A percentile compares a stretch with the other conserved stretches of the same genome.
Conservation (phyloP, 495 filamentous ascomycete genomes). For the Friedmanniomyces simplex region DNA sequence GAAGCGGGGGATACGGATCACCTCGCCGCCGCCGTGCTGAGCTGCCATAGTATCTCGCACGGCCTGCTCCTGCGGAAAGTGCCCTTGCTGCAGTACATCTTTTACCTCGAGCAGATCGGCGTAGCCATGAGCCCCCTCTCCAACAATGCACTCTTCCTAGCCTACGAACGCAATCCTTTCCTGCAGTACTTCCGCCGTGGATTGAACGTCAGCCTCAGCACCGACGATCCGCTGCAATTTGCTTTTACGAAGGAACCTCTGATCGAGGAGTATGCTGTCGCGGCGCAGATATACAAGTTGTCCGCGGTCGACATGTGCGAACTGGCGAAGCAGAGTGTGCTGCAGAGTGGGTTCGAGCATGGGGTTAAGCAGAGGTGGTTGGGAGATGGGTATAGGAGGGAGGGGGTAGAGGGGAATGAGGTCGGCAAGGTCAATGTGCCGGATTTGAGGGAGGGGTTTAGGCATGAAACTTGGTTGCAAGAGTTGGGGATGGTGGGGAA, state of each 20-base stretch:
- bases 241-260: slow-evolving; percentile 97
- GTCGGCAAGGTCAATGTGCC: slow-evolving; percentile 95
- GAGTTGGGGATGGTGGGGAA: slow-evolving; percentile 60
- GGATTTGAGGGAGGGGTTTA: slow-evolving; percentile 77
- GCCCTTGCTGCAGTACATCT: slow-evolving; percentile 89
- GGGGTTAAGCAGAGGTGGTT: slow-evolving; percentile 84
- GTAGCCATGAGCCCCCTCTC: slow-evolving; percentile 98
- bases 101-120: slow-evolving; percentile 94
- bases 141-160: slow-evolving; percentile 94
- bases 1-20: slow-evolving; percentile 97
- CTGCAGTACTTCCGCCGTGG: slow-evolving; percentile 89
- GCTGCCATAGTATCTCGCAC: slow-evolving; percentile 96
- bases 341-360: slow-evolving; percentile 87
- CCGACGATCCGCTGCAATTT: slow-evolving; percentile 94
- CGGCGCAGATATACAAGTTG: slow-evolving; percentile 96
- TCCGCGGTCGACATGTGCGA: slow-evolving; percentile 98
- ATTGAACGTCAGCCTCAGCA: slow-evolving; percentile 89
- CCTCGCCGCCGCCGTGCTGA: slow-evolving; percentile 80
- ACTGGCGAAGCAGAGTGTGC: slow-evolving; percentile 87
- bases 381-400: slow-evolving; percentile 58
- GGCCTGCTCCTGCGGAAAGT: slow-evolving; percentile 89
- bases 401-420: slow-evolving; percentile 71
- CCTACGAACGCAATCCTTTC: slow-evolving; percentile 95
- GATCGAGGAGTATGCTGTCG: slow-evolving; percentile 96
- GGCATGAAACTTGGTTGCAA: slow-evolving; percentile 70